These are phyloP conservation scores for Yamadazyma tumulicola DNA, from an alignment of 805 yeast genomes.

Conservation along the genomic window DNA sequence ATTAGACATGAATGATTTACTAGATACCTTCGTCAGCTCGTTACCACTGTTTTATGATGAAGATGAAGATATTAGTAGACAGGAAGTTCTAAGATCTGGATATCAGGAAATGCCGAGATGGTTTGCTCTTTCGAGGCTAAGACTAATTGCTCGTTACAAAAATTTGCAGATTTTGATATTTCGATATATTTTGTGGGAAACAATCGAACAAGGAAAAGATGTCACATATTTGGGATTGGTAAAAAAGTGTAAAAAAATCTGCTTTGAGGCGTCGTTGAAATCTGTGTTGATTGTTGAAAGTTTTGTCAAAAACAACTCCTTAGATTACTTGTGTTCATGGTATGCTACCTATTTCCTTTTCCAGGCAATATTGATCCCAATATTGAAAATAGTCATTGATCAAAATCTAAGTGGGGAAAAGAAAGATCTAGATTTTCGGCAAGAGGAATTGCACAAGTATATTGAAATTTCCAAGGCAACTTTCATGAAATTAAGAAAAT, in stretches of 20 bases:
- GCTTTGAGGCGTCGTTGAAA: slow-evolving; percentile 15
- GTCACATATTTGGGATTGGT: slow-evolving; percentile 14
- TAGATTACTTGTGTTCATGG: slow-evolving; percentile 16
- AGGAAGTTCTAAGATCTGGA: slow-evolving; percentile 7
- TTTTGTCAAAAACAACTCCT: slow-evolving; percentile 13
- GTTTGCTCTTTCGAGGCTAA: slow-evolving; percentile 16
- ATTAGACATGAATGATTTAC: slow-evolving; percentile 17
- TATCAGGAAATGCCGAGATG: slow-evolving; percentile 15
- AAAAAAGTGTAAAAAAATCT: slow-evolving; percentile 14
- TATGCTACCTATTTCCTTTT: slow-evolving; percentile 19
- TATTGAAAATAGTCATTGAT: slow-evolving; percentile 15
- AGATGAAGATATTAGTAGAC: slow-evolving; percentile 10
- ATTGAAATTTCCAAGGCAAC: slow-evolving; percentile 13
- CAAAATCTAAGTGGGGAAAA: slow-evolving; percentile 3
- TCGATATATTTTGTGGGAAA: slow-evolving; percentile 19
- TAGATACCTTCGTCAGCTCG: slow-evolving; percentile 12
- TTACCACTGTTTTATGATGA: slow-evolving; percentile 15
- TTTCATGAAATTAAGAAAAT: slow-evolving; percentile 11
- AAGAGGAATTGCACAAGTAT: slow-evolving; percentile 13
- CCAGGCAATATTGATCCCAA: slow-evolving; percentile 18
- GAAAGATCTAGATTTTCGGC: neutral
- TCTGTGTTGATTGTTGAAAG: slow-evolving; percentile 12
- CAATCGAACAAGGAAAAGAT: slow-evolving; percentile 13
- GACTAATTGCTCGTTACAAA: slow-evolving; percentile 16
- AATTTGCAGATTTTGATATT: slow-evolving; percentile 17